Evolutionary conservation across 768 basidiomycete genomes (phyloP), one percentile per base, ranked within the genome.

Genomic region (Pleurotus pulmonarius): DNA sequence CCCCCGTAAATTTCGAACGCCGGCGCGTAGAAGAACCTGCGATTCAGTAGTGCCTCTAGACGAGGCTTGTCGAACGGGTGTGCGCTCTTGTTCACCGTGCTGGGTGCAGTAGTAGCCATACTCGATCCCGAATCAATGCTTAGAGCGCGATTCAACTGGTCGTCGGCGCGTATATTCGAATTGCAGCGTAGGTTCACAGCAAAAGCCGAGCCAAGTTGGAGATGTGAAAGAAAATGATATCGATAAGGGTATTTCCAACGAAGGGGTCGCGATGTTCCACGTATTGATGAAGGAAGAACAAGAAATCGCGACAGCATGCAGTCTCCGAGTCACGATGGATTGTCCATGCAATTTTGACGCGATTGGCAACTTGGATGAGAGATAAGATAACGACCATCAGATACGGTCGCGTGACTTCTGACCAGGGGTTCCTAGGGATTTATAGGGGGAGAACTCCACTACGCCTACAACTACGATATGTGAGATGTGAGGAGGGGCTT

Each of bases 1-100:
- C 96, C 97, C 58, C 96, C 94, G 65, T 98, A 98, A 75, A 99
- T 98, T 73, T 98, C 97, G 65, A 98, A 99, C 4, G 97, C 92
- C 20, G 96, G 96, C 3, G 96, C 92, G 68, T 91, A 98, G 79
- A 98, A 99, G 79, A 99, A 99, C 48, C 97, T 80, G 56, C 90
- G 84, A 66, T 87, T 90, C 55, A 98, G 81, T 46, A 96, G 73
- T 20, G 87, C 87, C 65, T 98, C 97, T 29, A 98, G 80, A 20
- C 86, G 82, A 18, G 75, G 60, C 73, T 95, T 96, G 71, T 95
- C 92, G 67, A 99, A 99, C 2, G 86, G 68, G 66, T 94, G 92
- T 0, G 85, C 88, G 1, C 82, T 83, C 75, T 90, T 96, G 80
- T 94, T 90, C 60, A 94, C 80, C 38, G 61, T 47, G 46, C 46